phyloP scores from a whole-genome alignment of 1,284 basidiomycete species.

The Ustilago hordei region DNA sequence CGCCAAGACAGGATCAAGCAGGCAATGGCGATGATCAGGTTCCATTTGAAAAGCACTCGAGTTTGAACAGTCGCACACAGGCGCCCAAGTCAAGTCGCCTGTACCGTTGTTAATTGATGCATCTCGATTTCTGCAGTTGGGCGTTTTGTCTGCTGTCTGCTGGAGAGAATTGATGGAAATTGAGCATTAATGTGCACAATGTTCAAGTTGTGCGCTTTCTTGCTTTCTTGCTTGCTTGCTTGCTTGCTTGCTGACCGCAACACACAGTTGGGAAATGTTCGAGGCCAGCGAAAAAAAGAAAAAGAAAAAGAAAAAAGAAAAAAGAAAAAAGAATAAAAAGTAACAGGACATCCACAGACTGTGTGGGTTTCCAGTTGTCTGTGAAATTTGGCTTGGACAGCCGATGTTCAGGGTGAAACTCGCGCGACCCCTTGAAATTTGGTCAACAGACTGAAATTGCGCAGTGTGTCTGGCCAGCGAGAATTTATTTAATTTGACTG shows the following conservation, averaged over 20 bases:
- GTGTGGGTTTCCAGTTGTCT: constrained; percentile 1
- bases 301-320: too few species aligned
- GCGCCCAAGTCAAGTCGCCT: too few species aligned
- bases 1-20: too few species aligned
- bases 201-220: neutral
- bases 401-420: constrained; percentile 30
- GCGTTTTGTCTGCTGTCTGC: constrained; percentile 2
- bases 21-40: too few species aligned
- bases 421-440: constrained; percentile 10
- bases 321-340: neutral
- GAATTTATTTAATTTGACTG: neutral
- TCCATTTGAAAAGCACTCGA: too few species aligned
- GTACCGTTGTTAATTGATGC: neutral
- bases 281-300: too few species aligned
- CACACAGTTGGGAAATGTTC: constrained; percentile 8
- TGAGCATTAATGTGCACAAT: neutral
- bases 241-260: constrained; percentile 28
- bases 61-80: too few species aligned
- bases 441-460: neutral
- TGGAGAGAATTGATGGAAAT: too few species aligned
- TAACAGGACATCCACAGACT: neutral
- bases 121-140: constrained; percentile 6
- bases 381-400: neutral
- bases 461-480: neutral
- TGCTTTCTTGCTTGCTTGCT: too few species aligned